Evolutionary conservation across 75 land plant species (phyloP).

Genomic region (Cryptomeria japonica): DNA sequence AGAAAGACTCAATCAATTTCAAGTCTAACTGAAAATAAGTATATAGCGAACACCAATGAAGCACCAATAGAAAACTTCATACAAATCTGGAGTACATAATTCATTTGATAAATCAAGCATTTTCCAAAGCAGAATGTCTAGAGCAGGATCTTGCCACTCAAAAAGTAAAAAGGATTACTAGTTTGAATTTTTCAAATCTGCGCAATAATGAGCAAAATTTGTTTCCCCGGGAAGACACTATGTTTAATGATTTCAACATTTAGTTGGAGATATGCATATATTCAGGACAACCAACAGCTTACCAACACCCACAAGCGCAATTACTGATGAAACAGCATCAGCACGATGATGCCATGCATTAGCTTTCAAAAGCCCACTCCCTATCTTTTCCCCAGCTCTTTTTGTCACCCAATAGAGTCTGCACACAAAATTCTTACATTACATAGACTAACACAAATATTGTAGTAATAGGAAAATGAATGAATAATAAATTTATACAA

Average conservation of each 20-base stretch:
- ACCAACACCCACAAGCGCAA: constrained; percentile 98
- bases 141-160: background rate
- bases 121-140: background rate
- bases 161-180: background rate
- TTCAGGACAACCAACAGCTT: constrained; percentile 23
- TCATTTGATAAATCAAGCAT: background rate
- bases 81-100: background rate
- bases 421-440: background rate
- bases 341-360: constrained; percentile 99
- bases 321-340: constrained; percentile 96
- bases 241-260: background rate
- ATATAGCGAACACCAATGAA: background rate
- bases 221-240: background rate
- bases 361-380: constrained; percentile 90
- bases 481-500: background rate
- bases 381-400: constrained; percentile 80
- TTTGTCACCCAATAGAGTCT: constrained; percentile 92
- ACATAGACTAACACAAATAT: background rate
- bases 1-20: no score
- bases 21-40: background rate
- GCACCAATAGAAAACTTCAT: background rate
- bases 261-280: background rate
- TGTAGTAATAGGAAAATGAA: background rate
- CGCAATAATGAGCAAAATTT: background rate
- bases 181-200: background rate